Percentiles rank a stretch among this genome's conserved stretches.
Conservation (phyloP, 495 filamentous ascomycete genomes). For the Amniculicola lignicola region DNA sequence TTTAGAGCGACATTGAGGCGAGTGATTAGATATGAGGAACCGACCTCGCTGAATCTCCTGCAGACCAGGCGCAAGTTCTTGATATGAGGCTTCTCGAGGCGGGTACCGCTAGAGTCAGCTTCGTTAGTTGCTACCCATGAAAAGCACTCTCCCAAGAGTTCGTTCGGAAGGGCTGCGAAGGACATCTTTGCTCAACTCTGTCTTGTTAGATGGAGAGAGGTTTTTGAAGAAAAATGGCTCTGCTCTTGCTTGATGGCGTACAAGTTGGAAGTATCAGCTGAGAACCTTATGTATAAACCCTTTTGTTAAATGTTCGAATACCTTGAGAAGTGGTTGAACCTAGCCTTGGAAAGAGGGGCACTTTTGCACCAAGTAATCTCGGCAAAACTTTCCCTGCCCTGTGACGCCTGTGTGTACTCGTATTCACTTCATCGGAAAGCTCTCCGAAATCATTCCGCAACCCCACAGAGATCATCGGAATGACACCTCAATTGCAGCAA, state of each 20-base stretch:
- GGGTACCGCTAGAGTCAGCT: background rate
- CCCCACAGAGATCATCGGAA: no score
- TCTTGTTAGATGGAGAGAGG: background rate
- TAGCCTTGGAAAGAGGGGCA: background rate
- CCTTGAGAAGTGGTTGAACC: background rate
- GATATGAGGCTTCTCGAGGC: background rate
- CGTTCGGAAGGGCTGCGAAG: background rate
- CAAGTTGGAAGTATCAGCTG: background rate
- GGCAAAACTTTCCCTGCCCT: no score
- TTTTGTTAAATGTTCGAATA: background rate
- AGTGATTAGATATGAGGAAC: background rate
- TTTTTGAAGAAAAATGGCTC: background rate
- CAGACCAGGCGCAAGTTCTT: conserved; percentile 17
- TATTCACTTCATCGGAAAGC: no score
- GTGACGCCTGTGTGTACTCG: no score
- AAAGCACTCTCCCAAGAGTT: conserved; percentile 1
- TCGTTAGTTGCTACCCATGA: background rate
- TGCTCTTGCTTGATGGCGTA: background rate
- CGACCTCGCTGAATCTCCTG: background rate
- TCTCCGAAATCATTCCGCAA: no score
- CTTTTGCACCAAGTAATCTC: no score
- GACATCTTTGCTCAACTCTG: background rate
- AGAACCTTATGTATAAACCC: background rate
- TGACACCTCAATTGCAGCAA: no score
- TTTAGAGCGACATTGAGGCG: background rate